Base-by-base conservation (phyloP, 2,329 filamentous ascomycete genomes). In the Leptographium galeiforme region DNA sequence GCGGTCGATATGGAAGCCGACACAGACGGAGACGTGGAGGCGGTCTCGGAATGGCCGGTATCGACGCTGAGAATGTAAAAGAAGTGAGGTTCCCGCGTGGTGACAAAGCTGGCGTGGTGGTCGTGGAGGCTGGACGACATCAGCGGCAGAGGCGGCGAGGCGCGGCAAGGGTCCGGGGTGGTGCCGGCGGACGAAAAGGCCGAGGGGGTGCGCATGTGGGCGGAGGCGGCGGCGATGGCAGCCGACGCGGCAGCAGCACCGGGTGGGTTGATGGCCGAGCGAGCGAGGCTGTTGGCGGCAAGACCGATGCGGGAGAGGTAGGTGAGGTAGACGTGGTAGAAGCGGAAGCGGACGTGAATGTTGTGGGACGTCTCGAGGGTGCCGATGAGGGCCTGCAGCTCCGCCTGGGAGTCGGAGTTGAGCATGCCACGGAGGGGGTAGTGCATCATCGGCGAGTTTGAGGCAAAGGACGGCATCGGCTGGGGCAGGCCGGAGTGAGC, bases 11-110 rank as follows among this genome's bases (percentile, higher is more conserved):
- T 11, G 49, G 50, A 16, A 33, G 40, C 32, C 18, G 49, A 18
- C 4, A 8, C 40, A 25, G 39, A 10, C 6, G 8, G 4, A 25
- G 30, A 43, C 34, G 34, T 10, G 34, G 34, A 36, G 8, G 8
- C 18, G 13, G 41, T 13, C 41, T 44, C 41, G 18, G 41, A 18
- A n/a, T 32, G 46, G n/a, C 34, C 36, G n/a, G 50, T 16, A 19
- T 55, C 50, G 19, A 46, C 46, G 48, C 50, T 43, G 44, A 51
- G 50, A 8, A 53, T 48, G 51, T 56, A 56, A 51, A 51, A 56
- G 47, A 53, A 48, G 12, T 33, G 47, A 12, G 43, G n/a, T 16
- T 56, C 51, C 16, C 51, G 47, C 39, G 48, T 13, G n/a, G 41
- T 53, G 10, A 53, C 38, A 16, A 56, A 38, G n/a, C 46, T 41